A percentile compares a stretch with the other conserved stretches of the same genome.
phyloP scores from a whole-genome alignment of 768 basidiomycete species.

The Naganishia onofrii region DNA sequence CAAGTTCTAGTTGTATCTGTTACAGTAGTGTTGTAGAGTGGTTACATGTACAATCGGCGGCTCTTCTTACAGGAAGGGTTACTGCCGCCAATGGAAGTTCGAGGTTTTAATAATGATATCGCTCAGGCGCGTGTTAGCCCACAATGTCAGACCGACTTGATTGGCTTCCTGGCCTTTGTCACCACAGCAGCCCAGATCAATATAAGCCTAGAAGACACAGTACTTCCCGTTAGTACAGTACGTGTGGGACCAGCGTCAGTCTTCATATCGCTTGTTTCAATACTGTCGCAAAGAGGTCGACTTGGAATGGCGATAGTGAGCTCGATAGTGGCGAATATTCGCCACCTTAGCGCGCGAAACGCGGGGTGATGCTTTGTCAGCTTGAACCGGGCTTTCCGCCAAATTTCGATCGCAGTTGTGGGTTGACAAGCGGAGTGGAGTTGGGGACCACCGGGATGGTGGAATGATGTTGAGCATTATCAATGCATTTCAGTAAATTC shows the following conservation, averaged over 20 bases:
- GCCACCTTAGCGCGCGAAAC: not conserved
- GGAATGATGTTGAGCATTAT: not conserved
- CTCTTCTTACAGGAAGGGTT: not conserved
- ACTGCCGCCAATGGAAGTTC: too few relatives aligned
- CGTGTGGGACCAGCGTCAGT: too few relatives aligned
- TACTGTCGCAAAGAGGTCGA: too few relatives aligned
- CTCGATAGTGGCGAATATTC: not conserved
- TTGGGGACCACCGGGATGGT: too few relatives aligned
- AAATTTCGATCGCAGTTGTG: not conserved
- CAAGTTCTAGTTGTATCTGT: slow-evolving; percentile 29
- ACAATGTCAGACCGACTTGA: too few relatives aligned
- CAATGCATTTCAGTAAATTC: not conserved
- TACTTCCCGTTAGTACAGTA: too few relatives aligned
- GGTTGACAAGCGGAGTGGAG: slow-evolving; percentile 3
- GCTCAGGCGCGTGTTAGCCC: too few relatives aligned
- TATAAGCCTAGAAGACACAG: too few relatives aligned
- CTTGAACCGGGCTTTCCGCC: not conserved
- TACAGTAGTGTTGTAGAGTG: not conserved
- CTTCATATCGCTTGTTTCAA: not conserved
- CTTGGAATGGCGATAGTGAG: not conserved
- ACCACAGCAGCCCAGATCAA: too few relatives aligned
- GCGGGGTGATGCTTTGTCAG: not conserved
- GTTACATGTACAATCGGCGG: not conserved
- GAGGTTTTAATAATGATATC: too few relatives aligned
- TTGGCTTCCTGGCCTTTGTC: too few relatives aligned